These are phyloP conservation scores for Colletotrichum destructivum DNA, from an alignment of 2,329 filamentous ascomycete genomes.

Conservation along the genomic window DNA sequence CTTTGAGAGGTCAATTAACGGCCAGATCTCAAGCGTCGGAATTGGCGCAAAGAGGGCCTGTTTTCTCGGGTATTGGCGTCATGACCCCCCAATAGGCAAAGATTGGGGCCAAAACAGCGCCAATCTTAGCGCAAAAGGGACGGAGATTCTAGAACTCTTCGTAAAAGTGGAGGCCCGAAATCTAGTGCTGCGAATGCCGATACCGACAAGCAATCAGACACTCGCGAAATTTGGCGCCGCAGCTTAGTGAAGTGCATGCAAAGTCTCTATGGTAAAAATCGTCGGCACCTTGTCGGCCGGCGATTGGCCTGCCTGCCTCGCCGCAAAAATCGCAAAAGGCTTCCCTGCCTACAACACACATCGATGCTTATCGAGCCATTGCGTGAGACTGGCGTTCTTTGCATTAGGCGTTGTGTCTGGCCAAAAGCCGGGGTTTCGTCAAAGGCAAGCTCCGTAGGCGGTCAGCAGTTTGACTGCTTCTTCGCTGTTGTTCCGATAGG, in stretches of 20 bases:
- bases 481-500: constrained; percentile 11
- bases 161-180: too few species aligned
- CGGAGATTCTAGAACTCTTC: neutral
- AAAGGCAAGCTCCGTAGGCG: constrained; percentile 11
- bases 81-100: neutral
- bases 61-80: neutral
- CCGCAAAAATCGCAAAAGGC: neutral
- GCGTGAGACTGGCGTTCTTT: neutral
- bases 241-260: neutral
- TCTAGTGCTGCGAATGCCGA: neutral
- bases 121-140: neutral
- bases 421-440: neutral
- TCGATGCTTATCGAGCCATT: neutral
- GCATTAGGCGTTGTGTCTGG: neutral
- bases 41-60: constrained; percentile 1
- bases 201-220: neutral
- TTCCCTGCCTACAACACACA: neutral
- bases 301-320: neutral
- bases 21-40: neutral
- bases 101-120: neutral
- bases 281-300: neutral
- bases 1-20: neutral
- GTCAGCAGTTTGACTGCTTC: constrained; percentile 12
- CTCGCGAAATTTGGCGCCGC: neutral
- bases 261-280: neutral